Base-by-base conservation (phyloP, 495 filamentous ascomycete genomes). In the Trichocladium antarcticum region DNA sequence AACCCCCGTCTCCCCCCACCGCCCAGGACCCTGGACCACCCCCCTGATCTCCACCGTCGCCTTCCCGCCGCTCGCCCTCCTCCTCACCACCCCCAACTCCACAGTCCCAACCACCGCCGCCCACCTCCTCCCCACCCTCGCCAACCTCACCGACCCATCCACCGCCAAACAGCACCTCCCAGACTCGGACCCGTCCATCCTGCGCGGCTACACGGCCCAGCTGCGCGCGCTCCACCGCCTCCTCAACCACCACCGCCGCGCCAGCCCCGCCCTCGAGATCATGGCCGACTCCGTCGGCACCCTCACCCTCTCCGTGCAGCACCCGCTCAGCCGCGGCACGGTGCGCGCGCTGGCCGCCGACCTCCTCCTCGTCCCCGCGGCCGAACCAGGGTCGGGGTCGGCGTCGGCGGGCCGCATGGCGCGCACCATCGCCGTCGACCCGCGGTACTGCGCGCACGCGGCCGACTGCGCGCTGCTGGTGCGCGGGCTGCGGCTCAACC, bases 201-300 rank as follows among this genome's bases (percentile, higher is more conserved):
- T 68, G 2, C 51, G 51, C 37, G 74, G 73, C 17, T 77, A 69
- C 49, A 43, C 21, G 5, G 54, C 52, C 12, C 70, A 75, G 50
- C 57, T 62, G 15, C 22, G 20, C 2, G 45, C 69, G 9, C 57
- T 66, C 20, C 50, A 64, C n/a, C 41, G 54, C 34, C 52, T 50
- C 12, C 58, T 62, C 15, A 35, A 59, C 2, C 40, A 47, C 3
- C 42, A 41, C 19, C 32, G 31, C 31, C 31, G 5, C 3, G 41
- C 45, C 10, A 49, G 54, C 22, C 53, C 42, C 17, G 50, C 53
- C 20, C 48, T 68, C 31, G 68, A 68, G 39, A 45, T 64, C 28
- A 59, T 66, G 54, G 61, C 55, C 34, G 59, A 60, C 47, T 63
- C 57, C 48, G 53, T 59, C n/a, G 61, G 64, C 22, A 66, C 72